Conservation (phyloP, 139 green algal genomes). For the Closterium sp. region DNA sequence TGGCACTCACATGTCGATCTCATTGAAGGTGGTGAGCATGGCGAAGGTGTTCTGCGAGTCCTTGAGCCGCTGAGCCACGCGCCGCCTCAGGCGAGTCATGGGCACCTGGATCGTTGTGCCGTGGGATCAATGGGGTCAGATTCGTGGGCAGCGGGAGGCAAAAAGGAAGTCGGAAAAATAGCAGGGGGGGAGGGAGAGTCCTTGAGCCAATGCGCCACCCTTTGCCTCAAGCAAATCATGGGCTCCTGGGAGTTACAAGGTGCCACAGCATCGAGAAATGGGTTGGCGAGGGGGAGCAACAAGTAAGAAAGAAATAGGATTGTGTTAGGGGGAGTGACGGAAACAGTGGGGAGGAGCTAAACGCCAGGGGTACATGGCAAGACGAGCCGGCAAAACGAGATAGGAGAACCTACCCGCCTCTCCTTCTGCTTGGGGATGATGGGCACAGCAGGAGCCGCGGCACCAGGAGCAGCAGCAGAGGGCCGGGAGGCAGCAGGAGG, state of each 20-base stretch:
- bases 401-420: conserved; percentile 25
- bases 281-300: too few species aligned
- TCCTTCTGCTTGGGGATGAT: conserved; percentile 35
- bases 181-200: too few species aligned
- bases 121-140: too few species aligned
- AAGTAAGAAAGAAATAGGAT: too few species aligned
- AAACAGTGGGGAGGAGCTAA: too few species aligned
- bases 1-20: conserved; percentile 91
- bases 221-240: conserved; percentile 90
- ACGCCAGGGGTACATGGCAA: too few species aligned
- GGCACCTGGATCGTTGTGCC: conserved; percentile 74
- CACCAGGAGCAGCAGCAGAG: neutral
- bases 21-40: conserved; percentile 98
- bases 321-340: too few species aligned
- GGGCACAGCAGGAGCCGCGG: neutral
- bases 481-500: conserved; percentile 26
- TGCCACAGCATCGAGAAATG: too few species aligned
- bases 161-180: too few species aligned
- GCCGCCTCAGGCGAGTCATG: conserved; percentile 90
- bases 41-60: conserved; percentile 96
- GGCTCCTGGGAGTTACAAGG: conserved; percentile 77
- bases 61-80: conserved; percentile 93
- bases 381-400: neutral
- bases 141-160: too few species aligned
- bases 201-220: conserved; percentile 92